Conservation (phyloP, 2,329 filamentous ascomycete species). For the Colletotrichum musicola region DNA sequence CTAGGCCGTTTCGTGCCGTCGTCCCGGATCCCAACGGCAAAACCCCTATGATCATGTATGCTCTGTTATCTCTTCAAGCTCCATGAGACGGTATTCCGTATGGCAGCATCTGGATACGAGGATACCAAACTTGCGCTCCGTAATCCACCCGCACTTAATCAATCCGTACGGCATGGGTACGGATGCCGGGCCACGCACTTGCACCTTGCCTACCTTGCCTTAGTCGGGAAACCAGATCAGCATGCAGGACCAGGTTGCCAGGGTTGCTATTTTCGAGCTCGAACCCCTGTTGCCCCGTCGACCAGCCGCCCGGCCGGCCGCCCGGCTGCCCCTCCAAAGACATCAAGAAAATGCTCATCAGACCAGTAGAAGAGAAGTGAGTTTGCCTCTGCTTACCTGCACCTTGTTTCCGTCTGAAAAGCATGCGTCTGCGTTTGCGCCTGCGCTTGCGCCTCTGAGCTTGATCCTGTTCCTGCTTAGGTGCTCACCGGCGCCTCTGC, state of each 20-base stretch:
- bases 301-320: slow-evolving; percentile 29
- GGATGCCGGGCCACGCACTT: slow-evolving; percentile 13
- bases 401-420: neutral
- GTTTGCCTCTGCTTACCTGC: slow-evolving; percentile 28
- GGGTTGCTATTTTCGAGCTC: slow-evolving; percentile 36
- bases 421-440: no score
- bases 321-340: slow-evolving; percentile 3
- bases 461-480: neutral
- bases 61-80: neutral
- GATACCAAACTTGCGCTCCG: neutral
- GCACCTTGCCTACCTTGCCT: neutral
- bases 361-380: slow-evolving; percentile 19
- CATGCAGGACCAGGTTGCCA: slow-evolving; percentile 36
- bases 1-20: slow-evolving; percentile 1
- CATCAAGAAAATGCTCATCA: slow-evolving; percentile 13
- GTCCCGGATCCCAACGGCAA: neutral
- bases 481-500: neutral
- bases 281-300: slow-evolving; percentile 35
- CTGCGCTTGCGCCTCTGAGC: neutral
- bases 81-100: neutral
- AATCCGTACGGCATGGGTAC: neutral
- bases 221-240: slow-evolving; percentile 36
- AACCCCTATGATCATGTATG: neutral
- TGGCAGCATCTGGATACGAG: slow-evolving; percentile 10
- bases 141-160: slow-evolving; percentile 17